Evolutionary conservation across 768 basidiomycete species (phyloP).

Genomic region (Xerocomellus intermedius): DNA sequence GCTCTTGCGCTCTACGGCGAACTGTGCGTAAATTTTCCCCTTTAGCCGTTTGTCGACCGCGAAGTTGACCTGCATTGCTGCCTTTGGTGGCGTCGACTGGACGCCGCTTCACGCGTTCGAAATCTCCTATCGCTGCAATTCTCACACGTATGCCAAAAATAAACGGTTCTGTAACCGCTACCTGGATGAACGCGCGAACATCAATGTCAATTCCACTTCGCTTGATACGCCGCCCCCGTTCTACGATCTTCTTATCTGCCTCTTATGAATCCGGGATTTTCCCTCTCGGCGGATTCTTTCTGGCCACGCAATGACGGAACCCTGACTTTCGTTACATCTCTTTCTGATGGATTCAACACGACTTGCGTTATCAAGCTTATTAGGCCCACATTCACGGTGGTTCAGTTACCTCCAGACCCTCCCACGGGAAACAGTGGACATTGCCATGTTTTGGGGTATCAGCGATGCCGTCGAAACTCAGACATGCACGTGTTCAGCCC

Average conservation of each 20-base stretch:
- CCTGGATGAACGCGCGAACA: constrained; percentile 24
- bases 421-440: constrained; percentile 48
- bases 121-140: constrained; percentile 7
- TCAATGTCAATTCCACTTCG: constrained; percentile 16
- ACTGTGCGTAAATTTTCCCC: constrained; percentile 44
- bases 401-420: constrained; percentile 65
- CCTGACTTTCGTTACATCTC: neutral
- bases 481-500: constrained; percentile 18
- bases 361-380: constrained; percentile 40
- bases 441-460: constrained; percentile 61
- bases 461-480: constrained; percentile 19
- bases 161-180: constrained; percentile 6
- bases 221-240: constrained; percentile 16
- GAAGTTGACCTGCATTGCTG: constrained; percentile 5
- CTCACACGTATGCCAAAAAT: constrained; percentile 20
- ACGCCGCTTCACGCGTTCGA: constrained; percentile 9
- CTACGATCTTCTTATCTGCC: constrained; percentile 11
- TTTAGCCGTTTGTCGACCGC: neutral
- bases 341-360: constrained; percentile 4
- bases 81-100: constrained; percentile 13
- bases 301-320: constrained; percentile 7
- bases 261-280: constrained; percentile 27
- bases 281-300: constrained; percentile 13
- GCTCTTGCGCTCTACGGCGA: constrained; percentile 65
- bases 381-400: constrained; percentile 54